phyloP scores from a whole-genome alignment of 1,284 basidiomycete species.

The Fomitopsis palustris region DNA sequence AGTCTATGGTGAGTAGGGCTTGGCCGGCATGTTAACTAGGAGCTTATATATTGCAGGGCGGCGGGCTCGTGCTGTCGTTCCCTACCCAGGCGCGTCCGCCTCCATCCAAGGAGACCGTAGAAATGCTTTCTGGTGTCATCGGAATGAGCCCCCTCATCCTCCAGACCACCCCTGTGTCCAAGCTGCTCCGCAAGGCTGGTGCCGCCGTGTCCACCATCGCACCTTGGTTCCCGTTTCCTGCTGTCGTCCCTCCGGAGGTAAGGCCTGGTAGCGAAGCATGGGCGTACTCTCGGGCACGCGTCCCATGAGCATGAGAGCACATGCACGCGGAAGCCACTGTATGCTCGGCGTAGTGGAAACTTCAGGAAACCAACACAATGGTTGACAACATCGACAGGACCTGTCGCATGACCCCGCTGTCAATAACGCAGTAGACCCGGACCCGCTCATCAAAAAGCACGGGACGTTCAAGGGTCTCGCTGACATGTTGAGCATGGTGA shows the following conservation, averaged over 20 bases:
- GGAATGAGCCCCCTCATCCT: conserved; percentile 65
- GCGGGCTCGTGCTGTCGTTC: conserved; percentile 61
- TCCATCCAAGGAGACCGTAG: conserved; percentile 36
- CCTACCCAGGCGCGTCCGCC: conserved; percentile 41
- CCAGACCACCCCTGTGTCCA: conserved; percentile 56
- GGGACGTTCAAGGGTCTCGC: conserved; percentile 64
- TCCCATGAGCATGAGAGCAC: background rate
- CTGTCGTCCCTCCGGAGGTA: conserved; percentile 55
- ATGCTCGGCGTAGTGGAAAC: too few relatives aligned
- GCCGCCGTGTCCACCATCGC: conserved; percentile 42
- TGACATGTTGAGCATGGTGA: conserved; percentile 73
- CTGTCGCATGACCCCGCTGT: conserved; percentile 65
- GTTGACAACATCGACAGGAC: conserved; percentile 41
- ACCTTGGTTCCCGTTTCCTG: conserved; percentile 58
- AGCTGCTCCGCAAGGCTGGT: conserved; percentile 49
- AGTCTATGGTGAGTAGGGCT: conserved; percentile 68
- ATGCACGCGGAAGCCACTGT: too few relatives aligned
- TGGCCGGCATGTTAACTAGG: background rate
- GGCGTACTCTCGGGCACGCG: background rate
- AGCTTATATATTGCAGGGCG: conserved; percentile 46
- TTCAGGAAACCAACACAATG: too few relatives aligned
- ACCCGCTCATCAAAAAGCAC: conserved; percentile 61
- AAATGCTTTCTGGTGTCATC: conserved; percentile 62
- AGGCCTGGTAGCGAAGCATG: conserved; percentile 14
- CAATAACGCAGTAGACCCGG: conserved; percentile 54